These are phyloP conservation scores for Daldinia eschscholtzii DNA, from an alignment of 2,329 filamentous ascomycete species.

Conservation along the genomic window DNA sequence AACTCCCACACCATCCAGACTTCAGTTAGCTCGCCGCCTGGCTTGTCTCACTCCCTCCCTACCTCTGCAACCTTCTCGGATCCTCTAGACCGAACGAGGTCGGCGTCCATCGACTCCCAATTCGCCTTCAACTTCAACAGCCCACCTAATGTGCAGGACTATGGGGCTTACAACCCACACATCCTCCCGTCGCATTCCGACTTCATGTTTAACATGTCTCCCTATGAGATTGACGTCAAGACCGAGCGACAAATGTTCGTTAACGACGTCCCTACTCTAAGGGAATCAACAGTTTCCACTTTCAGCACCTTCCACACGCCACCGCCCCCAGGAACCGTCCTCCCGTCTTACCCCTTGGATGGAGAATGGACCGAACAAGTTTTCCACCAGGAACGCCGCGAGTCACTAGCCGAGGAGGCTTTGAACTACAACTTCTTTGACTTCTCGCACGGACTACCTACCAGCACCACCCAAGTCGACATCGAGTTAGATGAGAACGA, in stretches of 20 bases:
- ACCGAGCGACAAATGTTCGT: slow-evolving; percentile 95
- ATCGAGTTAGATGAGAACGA: slow-evolving; percentile 91
- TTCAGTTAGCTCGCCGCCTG: slow-evolving; percentile 76
- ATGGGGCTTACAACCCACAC: slow-evolving; percentile 72
- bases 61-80: slow-evolving; percentile 86
- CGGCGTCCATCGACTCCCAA: slow-evolving; percentile 84
- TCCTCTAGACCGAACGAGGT: slow-evolving; percentile 77
- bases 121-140: slow-evolving; percentile 82
- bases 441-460: slow-evolving; percentile 76
- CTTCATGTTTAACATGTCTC: slow-evolving; percentile 71
- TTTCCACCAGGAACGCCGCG: slow-evolving; percentile 75
- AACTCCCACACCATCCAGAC: slow-evolving; percentile 69
- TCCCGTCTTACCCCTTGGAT: slow-evolving; percentile 70
- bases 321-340: slow-evolving; percentile 75
- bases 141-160: slow-evolving; percentile 65
- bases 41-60: slow-evolving; percentile 83
- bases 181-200: slow-evolving; percentile 69
- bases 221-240: slow-evolving; percentile 96
- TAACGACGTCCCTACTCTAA: slow-evolving; percentile 86
- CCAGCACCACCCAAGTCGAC: slow-evolving; percentile 74
- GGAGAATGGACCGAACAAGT: slow-evolving; percentile 80
- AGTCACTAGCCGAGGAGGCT: slow-evolving; percentile 75
- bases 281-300: slow-evolving; percentile 89
- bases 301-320: slow-evolving; percentile 92
- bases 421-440: slow-evolving; percentile 86